These are phyloP conservation scores for Blastocystis sp. DNA, from an alignment of 352 stramenopile species.

Conservation along the genomic window DNA sequence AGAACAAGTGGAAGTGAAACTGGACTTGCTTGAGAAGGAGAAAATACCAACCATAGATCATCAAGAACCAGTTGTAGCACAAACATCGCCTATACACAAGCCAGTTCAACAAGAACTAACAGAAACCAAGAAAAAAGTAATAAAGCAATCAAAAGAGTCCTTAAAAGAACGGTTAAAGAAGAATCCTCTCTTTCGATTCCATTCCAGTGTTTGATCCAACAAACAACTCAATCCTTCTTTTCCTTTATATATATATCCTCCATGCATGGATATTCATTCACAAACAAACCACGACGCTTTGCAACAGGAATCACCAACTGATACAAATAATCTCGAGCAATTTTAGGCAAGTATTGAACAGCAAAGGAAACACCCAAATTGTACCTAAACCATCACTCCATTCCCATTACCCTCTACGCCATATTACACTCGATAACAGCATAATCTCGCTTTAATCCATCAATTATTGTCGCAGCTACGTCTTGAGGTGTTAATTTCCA, in stretches of 20 bases:
- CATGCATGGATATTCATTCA: constrained; percentile 41
- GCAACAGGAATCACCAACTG: constrained; percentile 47
- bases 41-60: neutral
- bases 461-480: constrained; percentile 19
- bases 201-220: constrained; percentile 1
- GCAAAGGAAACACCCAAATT: constrained; percentile 1
- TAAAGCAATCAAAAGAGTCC: neutral
- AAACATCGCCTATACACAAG: neutral
- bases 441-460: constrained; percentile 43
- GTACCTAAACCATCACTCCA: neutral
- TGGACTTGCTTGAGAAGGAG: neutral
- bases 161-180: neutral
- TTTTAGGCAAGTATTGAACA: constrained; percentile 27
- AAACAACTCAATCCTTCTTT: neutral
- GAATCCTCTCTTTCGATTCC: constrained; percentile 22
- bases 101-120: neutral
- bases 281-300: constrained; percentile 27
- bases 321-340: constrained; percentile 36
- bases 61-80: neutral
- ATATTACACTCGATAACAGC: constrained; percentile 62
- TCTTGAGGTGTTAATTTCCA: constrained; percentile 10
- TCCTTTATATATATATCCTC: constrained; percentile 27
- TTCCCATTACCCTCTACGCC: neutral
- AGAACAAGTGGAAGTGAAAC: neutral
- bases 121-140: neutral